Evolutionary conservation across 352 stramenopile species (phyloP).

Genomic region (Phytophthora colocasiae): DNA sequence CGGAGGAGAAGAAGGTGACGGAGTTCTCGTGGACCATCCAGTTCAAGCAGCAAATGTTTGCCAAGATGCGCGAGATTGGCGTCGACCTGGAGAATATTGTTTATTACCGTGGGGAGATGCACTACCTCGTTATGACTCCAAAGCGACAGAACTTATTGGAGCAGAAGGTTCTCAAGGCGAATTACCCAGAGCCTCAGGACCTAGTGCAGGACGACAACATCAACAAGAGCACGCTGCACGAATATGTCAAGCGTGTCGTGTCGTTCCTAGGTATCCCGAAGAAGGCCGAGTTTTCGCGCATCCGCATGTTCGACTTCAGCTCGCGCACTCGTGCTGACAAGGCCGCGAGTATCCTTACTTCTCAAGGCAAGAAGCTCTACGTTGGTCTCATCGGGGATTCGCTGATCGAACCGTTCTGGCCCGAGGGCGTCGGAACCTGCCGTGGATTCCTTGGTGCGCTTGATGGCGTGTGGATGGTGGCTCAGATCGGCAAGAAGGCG

Average conservation of each 20-base stretch:
- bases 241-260: conserved; percentile 75
- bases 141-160: conserved; percentile 82
- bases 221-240: conserved; percentile 58
- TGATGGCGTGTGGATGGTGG: conserved; percentile 81
- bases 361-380: conserved; percentile 80
- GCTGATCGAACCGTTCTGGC: conserved; percentile 89
- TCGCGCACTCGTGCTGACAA: conserved; percentile 77
- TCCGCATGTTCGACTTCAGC: conserved; percentile 88
- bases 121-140: conserved; percentile 89
- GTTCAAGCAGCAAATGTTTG: conserved; percentile 89
- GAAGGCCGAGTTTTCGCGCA: conserved; percentile 68
- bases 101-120: conserved; percentile 88
- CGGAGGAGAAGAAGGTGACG: conserved; percentile 78
- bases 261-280: conserved; percentile 78
- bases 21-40: conserved; percentile 89
- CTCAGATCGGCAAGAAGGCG: conserved; percentile 71
- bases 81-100: conserved; percentile 88
- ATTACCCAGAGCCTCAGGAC: conserved; percentile 67
- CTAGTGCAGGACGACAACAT: conserved; percentile 78
- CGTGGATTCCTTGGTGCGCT: conserved; percentile 83
- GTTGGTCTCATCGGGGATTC: conserved; percentile 81
- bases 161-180: conserved; percentile 72
- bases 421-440: conserved; percentile 82
- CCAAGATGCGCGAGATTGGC: conserved; percentile 72
- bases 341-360: conserved; percentile 70